phyloP scores from a whole-genome alignment of 108 stramenopile genomes.

The Nitzschia sp. region DNA sequence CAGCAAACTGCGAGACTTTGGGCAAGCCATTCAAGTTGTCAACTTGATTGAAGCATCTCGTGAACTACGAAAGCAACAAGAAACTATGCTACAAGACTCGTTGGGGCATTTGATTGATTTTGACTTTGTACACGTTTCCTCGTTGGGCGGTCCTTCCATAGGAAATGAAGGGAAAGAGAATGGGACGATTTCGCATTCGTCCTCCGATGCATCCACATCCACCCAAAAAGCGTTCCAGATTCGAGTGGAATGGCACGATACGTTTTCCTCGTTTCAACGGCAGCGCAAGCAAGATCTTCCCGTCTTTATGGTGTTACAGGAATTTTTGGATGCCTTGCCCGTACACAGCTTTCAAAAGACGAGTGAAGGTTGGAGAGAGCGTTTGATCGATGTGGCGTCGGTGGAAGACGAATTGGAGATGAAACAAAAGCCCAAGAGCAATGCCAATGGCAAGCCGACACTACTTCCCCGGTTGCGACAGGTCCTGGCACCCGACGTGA shows the following conservation, averaged over 20 bases:
- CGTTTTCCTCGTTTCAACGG: constrained; percentile 54
- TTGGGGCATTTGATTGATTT: constrained; percentile 33
- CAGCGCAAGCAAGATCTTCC: constrained; percentile 40
- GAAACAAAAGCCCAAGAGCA: constrained; percentile 16
- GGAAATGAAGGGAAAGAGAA: constrained; percentile 1
- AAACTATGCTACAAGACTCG: constrained; percentile 58
- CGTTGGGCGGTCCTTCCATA: neutral
- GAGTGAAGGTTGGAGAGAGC: constrained; percentile 93
- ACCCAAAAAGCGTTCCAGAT: constrained; percentile 29
- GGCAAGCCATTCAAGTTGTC: constrained; percentile 41
- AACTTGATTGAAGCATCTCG: constrained; percentile 92
- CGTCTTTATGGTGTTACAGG: constrained; percentile 83
- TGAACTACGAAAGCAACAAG: constrained; percentile 75
- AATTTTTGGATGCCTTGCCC: constrained; percentile 95
- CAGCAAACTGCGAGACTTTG: constrained; percentile 34
- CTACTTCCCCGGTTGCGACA: constrained; percentile 71
- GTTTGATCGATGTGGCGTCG: constrained; percentile 87
- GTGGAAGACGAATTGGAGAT: constrained; percentile 39
- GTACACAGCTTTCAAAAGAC: constrained; percentile 92
- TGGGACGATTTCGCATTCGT: neutral
- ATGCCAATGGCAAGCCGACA: constrained; percentile 5
- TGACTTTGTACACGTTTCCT: constrained; percentile 21
- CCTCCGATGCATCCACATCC: neutral
- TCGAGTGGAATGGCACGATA: constrained; percentile 74
- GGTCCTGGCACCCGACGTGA: constrained; percentile 76